Evolutionary conservation across 1,284 basidiomycete genomes (phyloP), one percentile per base, ranked within the genome.

Genomic region (Ustilago tritici): DNA sequence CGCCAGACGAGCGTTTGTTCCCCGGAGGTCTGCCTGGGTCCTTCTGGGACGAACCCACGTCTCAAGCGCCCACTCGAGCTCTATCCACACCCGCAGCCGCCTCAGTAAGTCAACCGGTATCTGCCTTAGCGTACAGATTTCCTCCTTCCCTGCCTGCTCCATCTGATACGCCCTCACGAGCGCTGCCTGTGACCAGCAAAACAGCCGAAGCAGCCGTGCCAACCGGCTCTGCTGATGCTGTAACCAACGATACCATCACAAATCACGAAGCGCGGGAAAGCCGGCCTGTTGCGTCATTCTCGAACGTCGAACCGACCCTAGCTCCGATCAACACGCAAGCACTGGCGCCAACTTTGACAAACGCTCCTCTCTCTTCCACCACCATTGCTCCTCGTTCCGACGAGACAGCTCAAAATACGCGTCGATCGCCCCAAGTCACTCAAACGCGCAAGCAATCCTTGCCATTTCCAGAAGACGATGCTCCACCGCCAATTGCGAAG

Each of bases 21-120:
- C 76, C 76, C 3, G 76, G 76, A 7, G 76, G 68, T 32, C 49
- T 78, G 2, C 76, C 76, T 2, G 61, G 65, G n/a, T 53, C 61
- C 2, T 74, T 70, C 54, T 78, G 76, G 76, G 71, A 65, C 35
- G 73, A 67, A 19, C 40, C 67, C 38, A 35, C 55, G 15, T n/a
- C 56, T 1, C 56, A 41, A 23, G 19, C 62, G 10, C 40, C 55
- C 7, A 3, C 31, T 14, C 54, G n/a, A 14, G 35, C n/a, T 19
- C 40, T 50, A 31, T 5, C 49, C 23, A 32, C 6, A 50, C 17
- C n/a, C n/a, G 11, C n/a, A 19, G 19, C 17, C 43, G n/a, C 43
- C 7, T 0, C 43, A 17, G 40, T 15, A 17, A 43, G 7, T 7
- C 7, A 17, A 46, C n/a, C 43, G 4, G 15, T 19, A 46, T 7